phyloP scores from a whole-genome alignment of 768 basidiomycete genomes.

The Mycena olivaceomarginata region DNA sequence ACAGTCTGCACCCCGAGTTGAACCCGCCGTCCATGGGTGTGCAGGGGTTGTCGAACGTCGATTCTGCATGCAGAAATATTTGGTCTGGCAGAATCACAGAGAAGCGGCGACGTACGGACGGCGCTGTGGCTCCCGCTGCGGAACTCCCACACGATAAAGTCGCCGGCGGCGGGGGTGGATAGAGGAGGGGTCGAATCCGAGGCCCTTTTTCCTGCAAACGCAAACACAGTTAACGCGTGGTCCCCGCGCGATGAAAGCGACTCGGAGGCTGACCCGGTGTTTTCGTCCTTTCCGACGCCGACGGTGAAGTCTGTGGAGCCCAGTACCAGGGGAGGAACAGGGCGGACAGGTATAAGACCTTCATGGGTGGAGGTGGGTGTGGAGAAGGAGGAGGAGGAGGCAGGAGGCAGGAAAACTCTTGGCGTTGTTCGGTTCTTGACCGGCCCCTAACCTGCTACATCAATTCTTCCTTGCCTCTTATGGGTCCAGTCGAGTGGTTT shows the following conservation, averaged over 20 bases:
- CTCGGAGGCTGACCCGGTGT: constrained; percentile 55
- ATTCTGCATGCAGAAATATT: constrained; percentile 49
- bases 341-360: constrained; percentile 6
- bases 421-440: too few relatives aligned
- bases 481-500: too few relatives aligned
- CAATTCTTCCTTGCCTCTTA: too few relatives aligned
- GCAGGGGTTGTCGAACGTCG: constrained; percentile 61
- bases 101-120: constrained; percentile 55
- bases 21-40: constrained; percentile 38
- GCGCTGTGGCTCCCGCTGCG: constrained; percentile 62
- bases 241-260: background rate
- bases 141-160: constrained; percentile 61
- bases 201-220: constrained; percentile 57
- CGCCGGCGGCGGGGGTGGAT: constrained; percentile 59
- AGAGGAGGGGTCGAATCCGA: constrained; percentile 64
- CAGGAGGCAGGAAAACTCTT: too few relatives aligned
- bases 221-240: background rate
- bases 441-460: too few relatives aligned
- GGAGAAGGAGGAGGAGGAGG: background rate
- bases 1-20: constrained; percentile 59
- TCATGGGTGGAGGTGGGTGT: constrained; percentile 2
- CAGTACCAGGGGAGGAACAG: constrained; percentile 48
- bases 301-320: constrained; percentile 56
- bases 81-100: background rate
- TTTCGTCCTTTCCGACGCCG: constrained; percentile 64